Evolutionary conservation across 495 filamentous ascomycete species (phyloP).

Genomic region (Neurospora sp.): DNA sequence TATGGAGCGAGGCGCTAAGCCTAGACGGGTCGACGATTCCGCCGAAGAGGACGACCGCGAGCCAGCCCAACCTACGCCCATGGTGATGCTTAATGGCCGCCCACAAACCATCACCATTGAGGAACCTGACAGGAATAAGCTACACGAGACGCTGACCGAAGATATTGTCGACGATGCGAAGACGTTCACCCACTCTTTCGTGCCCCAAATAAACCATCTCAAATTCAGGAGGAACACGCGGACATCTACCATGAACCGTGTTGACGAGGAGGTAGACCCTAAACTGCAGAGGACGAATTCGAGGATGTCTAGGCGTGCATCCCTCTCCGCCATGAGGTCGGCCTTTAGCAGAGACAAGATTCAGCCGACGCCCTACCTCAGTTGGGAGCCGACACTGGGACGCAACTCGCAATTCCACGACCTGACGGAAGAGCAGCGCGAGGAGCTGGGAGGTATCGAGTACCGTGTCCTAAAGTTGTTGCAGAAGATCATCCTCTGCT

Average conservation of each 20-base stretch:
- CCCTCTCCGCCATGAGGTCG: conserved; percentile 20
- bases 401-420: conserved; percentile 88
- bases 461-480: conserved; percentile 85
- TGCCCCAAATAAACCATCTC: conserved; percentile 12
- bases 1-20: conserved; percentile 67
- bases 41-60: conserved; percentile 15
- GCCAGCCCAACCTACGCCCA: neutral
- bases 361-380: conserved; percentile 70
- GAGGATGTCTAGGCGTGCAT: conserved; percentile 17
- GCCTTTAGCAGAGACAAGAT: conserved; percentile 37
- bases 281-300: conserved; percentile 3
- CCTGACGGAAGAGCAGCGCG: conserved; percentile 77
- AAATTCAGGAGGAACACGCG: conserved; percentile 21
- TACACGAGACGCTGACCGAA: conserved; percentile 18
- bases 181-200: conserved; percentile 21
- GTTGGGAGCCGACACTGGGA: conserved; percentile 84
- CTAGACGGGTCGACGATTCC: conserved; percentile 42
- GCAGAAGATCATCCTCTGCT: conserved; percentile 61
- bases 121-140: conserved; percentile 40
- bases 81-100: conserved; percentile 20
- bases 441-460: conserved; percentile 91
- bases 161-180: conserved; percentile 26
- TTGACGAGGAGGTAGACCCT: conserved; percentile 4
- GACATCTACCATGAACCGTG: conserved; percentile 8
- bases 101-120: conserved; percentile 55